Base-by-base conservation (phyloP, 768 basidiomycete genomes). In the Boletus reticuloceps region DNA sequence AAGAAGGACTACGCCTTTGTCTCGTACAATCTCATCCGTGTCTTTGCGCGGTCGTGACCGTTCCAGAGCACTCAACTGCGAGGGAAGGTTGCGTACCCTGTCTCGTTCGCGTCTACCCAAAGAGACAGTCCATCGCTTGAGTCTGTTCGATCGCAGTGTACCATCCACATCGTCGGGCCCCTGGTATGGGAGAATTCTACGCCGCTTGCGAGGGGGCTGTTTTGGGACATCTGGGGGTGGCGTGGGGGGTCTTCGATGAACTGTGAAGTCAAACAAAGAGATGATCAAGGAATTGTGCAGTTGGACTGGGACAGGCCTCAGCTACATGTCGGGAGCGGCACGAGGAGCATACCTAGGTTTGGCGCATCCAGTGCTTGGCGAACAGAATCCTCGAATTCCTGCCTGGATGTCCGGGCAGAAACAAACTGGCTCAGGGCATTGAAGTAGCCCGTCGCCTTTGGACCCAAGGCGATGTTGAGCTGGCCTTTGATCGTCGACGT, bases 211-310 rank as follows among this genome's bases (percentile, higher is more conserved):
- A 12, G 81, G 75, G 13, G 84, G 77, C 7, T 78, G 80, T 61
- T 87, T 88, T 10, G 86, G 80, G 2, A 75, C 66, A 38, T 85
- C 74, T n/a, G 80, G 79, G 1, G 84, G 82, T 5, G 88, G 86
- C 1, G 88, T 84, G 0, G 82, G 80, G 3, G 83, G 82, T 40
- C 86, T 80, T 60, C 85, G 83, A 60, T 86, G 82, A 0, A 83
- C 82, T 2, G 89, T 88, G 22, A 87, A 86, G 69, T 90, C 89
- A 58, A 92, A 89, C 16, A 93, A 71, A 3, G 90, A 90, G 31
- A 92, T 91, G 36, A 93, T 84, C 32, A 93, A 77, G 12, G 90
- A 84, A 69, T 93, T 93, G 66, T 93, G 91, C 3, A 91, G 74
- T 69, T 90, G 89, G 29, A 91, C 87, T 86, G 57, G n/a, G 41